Percentiles rank a stretch among this genome's conserved stretches.
Conservation (phyloP, 2,329 filamentous ascomycete species). For the Sclerotinia borealis region DNA sequence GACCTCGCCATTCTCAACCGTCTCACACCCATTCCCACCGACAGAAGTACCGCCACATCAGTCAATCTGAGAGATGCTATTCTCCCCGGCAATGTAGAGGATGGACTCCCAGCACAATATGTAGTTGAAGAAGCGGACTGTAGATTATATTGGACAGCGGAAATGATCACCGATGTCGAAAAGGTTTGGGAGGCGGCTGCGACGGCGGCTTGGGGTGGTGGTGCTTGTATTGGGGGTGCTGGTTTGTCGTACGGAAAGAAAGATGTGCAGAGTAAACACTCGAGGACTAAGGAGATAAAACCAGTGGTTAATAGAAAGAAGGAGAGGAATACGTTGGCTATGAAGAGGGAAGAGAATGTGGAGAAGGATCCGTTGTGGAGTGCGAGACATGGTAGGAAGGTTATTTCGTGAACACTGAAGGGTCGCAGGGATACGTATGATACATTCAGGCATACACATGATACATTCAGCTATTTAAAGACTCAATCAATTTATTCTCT, state of each 20-base stretch:
- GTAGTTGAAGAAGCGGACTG: constrained; percentile 56
- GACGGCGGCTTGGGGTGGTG: constrained; percentile 37
- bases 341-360: background rate
- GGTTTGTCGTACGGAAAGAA: constrained; percentile 18
- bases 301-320: background rate
- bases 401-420: background rate
- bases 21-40: constrained; percentile 19
- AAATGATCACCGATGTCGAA: constrained; percentile 45
- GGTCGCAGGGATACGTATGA: no score
- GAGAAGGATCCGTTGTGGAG: background rate
- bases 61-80: constrained; percentile 40
- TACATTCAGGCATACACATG: no score
- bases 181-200: constrained; percentile 46
- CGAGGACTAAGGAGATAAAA: background rate
- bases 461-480: no score
- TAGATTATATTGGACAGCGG: constrained; percentile 51
- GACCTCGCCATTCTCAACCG: constrained; percentile 17
- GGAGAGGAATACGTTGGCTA: background rate
- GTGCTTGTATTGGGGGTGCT: constrained; percentile 30
- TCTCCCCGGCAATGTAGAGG: constrained; percentile 28
- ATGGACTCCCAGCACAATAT: constrained; percentile 50
- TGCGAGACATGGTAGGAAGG: constrained; percentile 2
- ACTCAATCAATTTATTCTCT: no score
- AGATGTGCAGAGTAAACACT: background rate
- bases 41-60: constrained; percentile 29